A percentile compares a stretch with the other conserved stretches of the same genome.
Conservation (phyloP, 73 alveolate species). For the Uronychia setigera region DNA sequence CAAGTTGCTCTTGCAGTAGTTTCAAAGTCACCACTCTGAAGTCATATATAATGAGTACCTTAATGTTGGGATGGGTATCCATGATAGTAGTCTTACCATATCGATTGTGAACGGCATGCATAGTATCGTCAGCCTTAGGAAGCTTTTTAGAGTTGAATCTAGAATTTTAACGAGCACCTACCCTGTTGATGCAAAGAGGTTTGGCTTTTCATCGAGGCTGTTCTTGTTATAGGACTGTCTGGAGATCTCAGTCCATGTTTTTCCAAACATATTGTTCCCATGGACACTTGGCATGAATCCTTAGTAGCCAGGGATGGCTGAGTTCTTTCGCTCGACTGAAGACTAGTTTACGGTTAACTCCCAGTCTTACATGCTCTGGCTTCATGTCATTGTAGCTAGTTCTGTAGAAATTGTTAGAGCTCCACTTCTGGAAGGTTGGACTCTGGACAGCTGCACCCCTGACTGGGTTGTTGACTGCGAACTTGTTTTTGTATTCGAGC, state of each 20-base stretch:
- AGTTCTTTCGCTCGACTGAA: constrained; percentile 5
- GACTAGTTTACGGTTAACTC: background rate
- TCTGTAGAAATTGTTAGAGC: constrained; percentile 34
- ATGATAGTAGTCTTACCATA: constrained; percentile 52
- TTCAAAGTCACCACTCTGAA: background rate
- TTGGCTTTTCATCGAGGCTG: constrained; percentile 18
- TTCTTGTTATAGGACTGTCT: constrained; percentile 40
- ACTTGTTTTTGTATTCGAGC: constrained; percentile 2
- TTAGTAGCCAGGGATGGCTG: constrained; percentile 12
- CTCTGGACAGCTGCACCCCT: no score
- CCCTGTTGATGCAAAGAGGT: constrained; percentile 20
- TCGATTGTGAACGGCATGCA: constrained; percentile 31
- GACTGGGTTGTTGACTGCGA: background rate
- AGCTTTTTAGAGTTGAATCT: constrained; percentile 37
- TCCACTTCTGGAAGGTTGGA: constrained; percentile 14
- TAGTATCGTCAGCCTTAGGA: constrained; percentile 26
- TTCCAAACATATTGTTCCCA: constrained; percentile 18
- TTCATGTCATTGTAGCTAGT: constrained; percentile 60
- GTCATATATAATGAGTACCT: background rate
- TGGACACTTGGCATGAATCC: constrained; percentile 39
- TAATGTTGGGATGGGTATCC: constrained; percentile 37
- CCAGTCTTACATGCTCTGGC: constrained; percentile 11
- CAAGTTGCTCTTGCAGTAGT: constrained; percentile 12
- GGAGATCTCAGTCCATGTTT: constrained; percentile 36
- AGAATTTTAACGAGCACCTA: background rate